Conservation (phyloP, 768 basidiomycete genomes). For the Stropharia rugosoannulata region DNA sequence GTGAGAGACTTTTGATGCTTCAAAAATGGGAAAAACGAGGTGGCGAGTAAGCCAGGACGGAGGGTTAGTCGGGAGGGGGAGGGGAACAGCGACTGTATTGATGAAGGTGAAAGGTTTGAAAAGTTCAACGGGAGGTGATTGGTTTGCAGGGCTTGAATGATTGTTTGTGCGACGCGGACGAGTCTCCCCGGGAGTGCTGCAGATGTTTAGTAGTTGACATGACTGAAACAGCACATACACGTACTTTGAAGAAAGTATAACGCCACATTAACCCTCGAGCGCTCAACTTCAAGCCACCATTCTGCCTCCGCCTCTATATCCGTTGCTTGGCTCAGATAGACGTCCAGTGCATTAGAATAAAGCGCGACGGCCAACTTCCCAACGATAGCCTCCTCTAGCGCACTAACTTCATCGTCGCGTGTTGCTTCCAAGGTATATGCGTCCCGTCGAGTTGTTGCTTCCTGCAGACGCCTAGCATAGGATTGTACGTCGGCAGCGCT, state of each 20-base stretch:
- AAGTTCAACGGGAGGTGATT: slow-evolving; percentile 45
- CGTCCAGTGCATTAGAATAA: slow-evolving; percentile 66
- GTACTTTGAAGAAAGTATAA: slow-evolving; percentile 80
- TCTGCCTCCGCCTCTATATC: slow-evolving; percentile 74
- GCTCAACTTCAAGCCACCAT: slow-evolving; percentile 80
- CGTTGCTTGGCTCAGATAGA: slow-evolving; percentile 64
- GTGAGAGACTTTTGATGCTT: slow-evolving; percentile 16
- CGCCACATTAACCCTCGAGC: slow-evolving; percentile 52
- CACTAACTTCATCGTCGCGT: slow-evolving; percentile 32
- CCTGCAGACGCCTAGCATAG: slow-evolving; percentile 22
- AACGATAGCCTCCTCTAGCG: slow-evolving; percentile 42
- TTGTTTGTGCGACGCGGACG: slow-evolving; percentile 30
- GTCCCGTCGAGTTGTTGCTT: slow-evolving; percentile 17
- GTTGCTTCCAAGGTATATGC: background rate
- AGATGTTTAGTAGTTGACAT: slow-evolving; percentile 6
- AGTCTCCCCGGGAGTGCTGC: slow-evolving; percentile 49
- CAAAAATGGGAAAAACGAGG: slow-evolving; percentile 69
- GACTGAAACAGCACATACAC: slow-evolving; percentile 22
- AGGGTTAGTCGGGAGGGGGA: slow-evolving; percentile 37
- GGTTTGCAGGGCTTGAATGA: slow-evolving; percentile 41
- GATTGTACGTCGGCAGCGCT: slow-evolving; percentile 25
- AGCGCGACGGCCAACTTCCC: slow-evolving; percentile 52
- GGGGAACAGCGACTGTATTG: slow-evolving; percentile 49
- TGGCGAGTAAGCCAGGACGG: slow-evolving; percentile 50
- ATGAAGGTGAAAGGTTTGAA: slow-evolving; percentile 45